These are phyloP conservation scores for Westerdykella ornata DNA, from an alignment of 2,329 filamentous ascomycete genomes.

Conservation along the genomic window DNA sequence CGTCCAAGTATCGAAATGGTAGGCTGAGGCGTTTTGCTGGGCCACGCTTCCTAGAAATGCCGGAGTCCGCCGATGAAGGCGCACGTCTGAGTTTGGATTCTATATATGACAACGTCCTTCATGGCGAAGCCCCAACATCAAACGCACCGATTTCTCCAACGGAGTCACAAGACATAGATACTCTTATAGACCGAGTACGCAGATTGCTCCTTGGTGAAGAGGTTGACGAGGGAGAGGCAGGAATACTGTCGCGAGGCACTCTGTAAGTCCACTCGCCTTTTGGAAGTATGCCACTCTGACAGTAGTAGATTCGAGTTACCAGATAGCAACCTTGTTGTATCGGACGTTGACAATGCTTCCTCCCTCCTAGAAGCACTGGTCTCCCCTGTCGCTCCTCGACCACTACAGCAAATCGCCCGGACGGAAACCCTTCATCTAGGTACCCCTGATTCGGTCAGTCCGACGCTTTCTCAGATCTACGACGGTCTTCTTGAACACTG, in stretches of 20 bases:
- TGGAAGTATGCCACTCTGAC: slow-evolving; percentile 5
- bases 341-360: slow-evolving; percentile 29
- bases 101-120: not conserved
- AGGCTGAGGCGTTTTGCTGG: not conserved
- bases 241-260: slow-evolving; percentile 12
- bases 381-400: not conserved
- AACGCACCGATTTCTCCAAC: not conserved
- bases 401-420: slow-evolving; percentile 14
- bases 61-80: not conserved
- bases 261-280: slow-evolving; percentile 16
- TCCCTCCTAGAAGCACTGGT: slow-evolving; percentile 16
- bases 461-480: slow-evolving; percentile 22
- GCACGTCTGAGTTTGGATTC: not conserved
- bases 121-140: not conserved
- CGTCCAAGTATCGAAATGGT: not conserved
- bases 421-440: not conserved
- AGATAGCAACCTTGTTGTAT: slow-evolving; percentile 11
- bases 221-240: slow-evolving; percentile 7
- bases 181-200: not conserved
- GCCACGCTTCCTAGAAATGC: not conserved
- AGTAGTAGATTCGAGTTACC: slow-evolving; percentile 18
- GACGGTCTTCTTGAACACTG: slow-evolving; percentile 28
- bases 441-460: not conserved
- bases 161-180: not conserved
- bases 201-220: slow-evolving; percentile 11